A percentile compares a stretch with the other conserved stretches of the same genome.
These are phyloP conservation scores for Sugiyamaella paludigena DNA, from an alignment of 1,139 yeast species.

Conservation along the genomic window DNA sequence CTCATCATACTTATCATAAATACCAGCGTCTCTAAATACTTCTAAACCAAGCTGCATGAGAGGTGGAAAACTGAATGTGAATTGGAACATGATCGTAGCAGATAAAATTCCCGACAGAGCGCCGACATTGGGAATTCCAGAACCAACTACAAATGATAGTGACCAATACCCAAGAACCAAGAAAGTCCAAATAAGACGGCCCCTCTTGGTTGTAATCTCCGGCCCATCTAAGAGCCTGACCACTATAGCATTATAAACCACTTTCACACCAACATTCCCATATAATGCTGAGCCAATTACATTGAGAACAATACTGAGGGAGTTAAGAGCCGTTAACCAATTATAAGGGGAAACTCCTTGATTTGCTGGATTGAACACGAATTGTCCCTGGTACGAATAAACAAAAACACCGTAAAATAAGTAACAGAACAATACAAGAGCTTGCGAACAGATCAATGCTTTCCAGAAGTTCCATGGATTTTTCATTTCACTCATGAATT, in stretches of 20 bases:
- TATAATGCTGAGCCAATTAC: constrained; percentile 43
- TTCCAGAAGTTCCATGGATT: constrained; percentile 44
- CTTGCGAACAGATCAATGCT: constrained; percentile 42
- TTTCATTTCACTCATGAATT: constrained; percentile 44
- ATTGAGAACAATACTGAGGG: constrained; percentile 38
- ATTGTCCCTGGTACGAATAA: constrained; percentile 44
- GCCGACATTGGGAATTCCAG: constrained; percentile 50
- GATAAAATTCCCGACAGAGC: constrained; percentile 47
- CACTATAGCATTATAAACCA: constrained; percentile 38
- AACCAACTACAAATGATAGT: constrained; percentile 44
- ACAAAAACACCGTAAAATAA: constrained; percentile 41
- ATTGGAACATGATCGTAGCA: constrained; percentile 45
- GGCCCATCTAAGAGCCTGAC: constrained; percentile 38
- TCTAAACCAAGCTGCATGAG: constrained; percentile 8
- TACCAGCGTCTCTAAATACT: neutral
- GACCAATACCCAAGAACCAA: constrained; percentile 41
- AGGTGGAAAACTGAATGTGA: constrained; percentile 44
- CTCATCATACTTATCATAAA: neutral
- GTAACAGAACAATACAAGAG: constrained; percentile 38
- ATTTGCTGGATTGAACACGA: constrained; percentile 39
- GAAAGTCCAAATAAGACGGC: constrained; percentile 37
- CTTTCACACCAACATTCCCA: constrained; percentile 43
- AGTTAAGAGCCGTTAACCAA: constrained; percentile 40
- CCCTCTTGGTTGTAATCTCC: constrained; percentile 31
- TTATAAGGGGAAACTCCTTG: constrained; percentile 39